Evolutionary conservation across 208 protist genomes (phyloP).

Genomic region (Tritrichomonas foetus): DNA sequence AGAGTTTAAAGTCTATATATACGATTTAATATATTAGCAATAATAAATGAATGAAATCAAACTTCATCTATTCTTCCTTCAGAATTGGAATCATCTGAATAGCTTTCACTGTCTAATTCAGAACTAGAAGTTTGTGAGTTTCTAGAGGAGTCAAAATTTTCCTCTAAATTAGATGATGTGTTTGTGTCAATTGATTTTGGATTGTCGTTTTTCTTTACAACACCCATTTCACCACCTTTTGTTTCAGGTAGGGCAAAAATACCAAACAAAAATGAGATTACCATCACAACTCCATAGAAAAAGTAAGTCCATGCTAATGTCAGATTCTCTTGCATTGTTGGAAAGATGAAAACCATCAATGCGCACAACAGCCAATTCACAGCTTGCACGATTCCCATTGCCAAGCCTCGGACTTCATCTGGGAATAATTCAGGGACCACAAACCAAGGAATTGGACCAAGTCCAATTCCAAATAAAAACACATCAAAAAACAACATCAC

Average conservation of each 20-base stretch:
- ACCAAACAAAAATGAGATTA: not conserved
- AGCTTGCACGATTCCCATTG: not conserved
- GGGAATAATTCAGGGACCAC: not conserved
- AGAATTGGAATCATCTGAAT: too few relatives aligned
- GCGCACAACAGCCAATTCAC: not conserved
- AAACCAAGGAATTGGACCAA: slow-evolving; percentile 25
- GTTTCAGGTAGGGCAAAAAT: not conserved
- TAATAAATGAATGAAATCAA: too few relatives aligned
- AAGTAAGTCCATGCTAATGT: not conserved
- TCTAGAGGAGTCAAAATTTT: too few relatives aligned
- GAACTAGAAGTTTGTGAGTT: too few relatives aligned
- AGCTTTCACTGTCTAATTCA: too few relatives aligned
- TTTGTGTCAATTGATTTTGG: too few relatives aligned
- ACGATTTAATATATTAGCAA: too few relatives aligned
- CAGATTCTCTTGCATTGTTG: not conserved
- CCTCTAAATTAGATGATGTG: too few relatives aligned
- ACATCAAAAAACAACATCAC: not conserved
- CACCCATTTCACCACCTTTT: not conserved
- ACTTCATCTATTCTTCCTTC: too few relatives aligned
- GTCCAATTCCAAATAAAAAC: not conserved
- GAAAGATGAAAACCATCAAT: not conserved
- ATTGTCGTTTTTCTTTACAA: too few relatives aligned
- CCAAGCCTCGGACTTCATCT: not conserved
- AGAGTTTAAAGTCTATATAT: too few relatives aligned
- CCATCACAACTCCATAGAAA: not conserved